These are phyloP conservation scores for Dipteronia dyeriana DNA, from an alignment of 345 rosid species.

Conservation along the genomic window DNA sequence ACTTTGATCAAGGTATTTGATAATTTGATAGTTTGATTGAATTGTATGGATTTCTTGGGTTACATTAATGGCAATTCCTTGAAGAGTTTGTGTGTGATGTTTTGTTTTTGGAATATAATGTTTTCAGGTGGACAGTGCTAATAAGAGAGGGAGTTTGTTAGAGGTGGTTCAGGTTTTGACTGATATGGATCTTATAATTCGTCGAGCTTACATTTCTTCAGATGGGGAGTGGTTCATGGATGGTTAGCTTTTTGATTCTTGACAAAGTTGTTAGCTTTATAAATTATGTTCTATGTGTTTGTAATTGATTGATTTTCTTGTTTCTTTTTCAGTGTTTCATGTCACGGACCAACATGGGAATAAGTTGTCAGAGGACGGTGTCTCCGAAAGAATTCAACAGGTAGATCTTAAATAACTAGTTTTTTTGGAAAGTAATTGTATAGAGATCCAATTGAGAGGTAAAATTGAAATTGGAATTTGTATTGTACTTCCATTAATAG, in stretches of 20 bases:
- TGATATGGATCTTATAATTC: slow-evolving; percentile 64
- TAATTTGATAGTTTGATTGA: slow-evolving; percentile 1
- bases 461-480: neutral
- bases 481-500: neutral
- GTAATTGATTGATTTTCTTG: slow-evolving; percentile 13
- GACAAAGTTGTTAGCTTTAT: slow-evolving; percentile 3
- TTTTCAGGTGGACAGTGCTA: slow-evolving; percentile 77
- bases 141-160: slow-evolving; percentile 72
- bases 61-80: slow-evolving; percentile 8
- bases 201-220: slow-evolving; percentile 83
- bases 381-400: slow-evolving; percentile 73
- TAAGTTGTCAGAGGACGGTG: slow-evolving; percentile 60
- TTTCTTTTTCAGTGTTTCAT: slow-evolving; percentile 59
- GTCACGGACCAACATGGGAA: slow-evolving; percentile 74
- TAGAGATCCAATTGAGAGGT: neutral
- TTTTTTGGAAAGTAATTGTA: neutral
- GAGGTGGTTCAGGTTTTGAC: slow-evolving; percentile 86
- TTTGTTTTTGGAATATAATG: neutral
- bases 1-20: slow-evolving; percentile 64
- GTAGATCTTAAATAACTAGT: slow-evolving; percentile 37
- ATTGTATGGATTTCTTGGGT: slow-evolving; percentile 14
- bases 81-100: neutral
- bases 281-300: neutral
- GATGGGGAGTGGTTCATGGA: slow-evolving; percentile 95
- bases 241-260: slow-evolving; percentile 44